These are phyloP conservation scores for Akanthomyces uredinophilus DNA, from an alignment of 2,329 filamentous ascomycete genomes.

Conservation along the genomic window DNA sequence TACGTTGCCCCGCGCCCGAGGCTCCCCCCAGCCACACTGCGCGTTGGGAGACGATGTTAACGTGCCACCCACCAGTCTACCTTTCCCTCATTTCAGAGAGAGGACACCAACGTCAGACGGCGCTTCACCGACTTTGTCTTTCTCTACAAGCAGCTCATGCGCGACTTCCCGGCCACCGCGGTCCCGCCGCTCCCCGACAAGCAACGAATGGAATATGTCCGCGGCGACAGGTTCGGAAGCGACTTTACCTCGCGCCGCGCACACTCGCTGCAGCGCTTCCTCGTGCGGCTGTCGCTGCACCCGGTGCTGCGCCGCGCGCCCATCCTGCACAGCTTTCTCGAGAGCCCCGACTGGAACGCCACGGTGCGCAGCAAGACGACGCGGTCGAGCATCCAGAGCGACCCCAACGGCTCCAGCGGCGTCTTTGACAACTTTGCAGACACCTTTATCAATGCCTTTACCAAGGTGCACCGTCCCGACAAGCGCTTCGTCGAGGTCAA, in stretches of 20 bases:
- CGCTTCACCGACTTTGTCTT: conserved; percentile 98
- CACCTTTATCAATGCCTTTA: conserved; percentile 94
- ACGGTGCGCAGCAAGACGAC: conserved; percentile 78
- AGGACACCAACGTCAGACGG: conserved; percentile 72
- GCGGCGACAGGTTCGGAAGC: conserved; percentile 86
- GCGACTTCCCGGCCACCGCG: conserved; percentile 85
- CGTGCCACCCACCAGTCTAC: conserved; percentile 60
- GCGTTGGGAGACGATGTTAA: neutral
- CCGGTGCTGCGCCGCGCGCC: conserved; percentile 79
- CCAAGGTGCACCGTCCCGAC: conserved; percentile 92
- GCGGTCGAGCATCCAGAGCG: conserved; percentile 51
- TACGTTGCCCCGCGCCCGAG: conserved; percentile 36
- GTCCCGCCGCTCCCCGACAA: conserved; percentile 95
- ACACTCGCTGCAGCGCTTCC: conserved; percentile 85
- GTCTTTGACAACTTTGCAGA: conserved; percentile 96
- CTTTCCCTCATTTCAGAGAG: conserved; percentile 85
- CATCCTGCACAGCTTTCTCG: conserved; percentile 83
- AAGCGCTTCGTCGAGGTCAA: conserved; percentile 90
- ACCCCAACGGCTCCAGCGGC: conserved; percentile 50
- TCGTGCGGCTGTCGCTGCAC: conserved; percentile 80
- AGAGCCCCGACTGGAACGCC: conserved; percentile 92
- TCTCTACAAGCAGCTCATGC: conserved; percentile 82
- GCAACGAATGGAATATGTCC: conserved; percentile 98
- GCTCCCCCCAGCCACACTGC: neutral
- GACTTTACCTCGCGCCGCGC: conserved; percentile 89